phyloP scores from a whole-genome alignment of 2,329 filamentous ascomycete species.

The Trichoderma afroharzianum region DNA sequence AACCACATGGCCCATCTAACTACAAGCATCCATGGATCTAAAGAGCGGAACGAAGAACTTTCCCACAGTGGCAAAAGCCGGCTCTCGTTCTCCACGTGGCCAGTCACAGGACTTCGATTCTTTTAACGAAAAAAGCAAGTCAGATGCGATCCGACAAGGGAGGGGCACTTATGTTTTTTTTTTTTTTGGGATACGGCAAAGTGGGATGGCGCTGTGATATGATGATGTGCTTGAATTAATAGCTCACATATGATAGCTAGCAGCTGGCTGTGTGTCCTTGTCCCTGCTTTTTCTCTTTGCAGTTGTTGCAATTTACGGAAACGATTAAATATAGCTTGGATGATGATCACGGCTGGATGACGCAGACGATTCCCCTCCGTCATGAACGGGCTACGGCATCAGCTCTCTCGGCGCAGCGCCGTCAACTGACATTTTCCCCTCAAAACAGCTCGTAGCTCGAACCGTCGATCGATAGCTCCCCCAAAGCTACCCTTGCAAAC shows the following conservation, averaged over 20 bases:
- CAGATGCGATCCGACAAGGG: not conserved
- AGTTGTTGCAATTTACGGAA: not conserved
- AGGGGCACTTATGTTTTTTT: not conserved
- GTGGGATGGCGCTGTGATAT: not conserved
- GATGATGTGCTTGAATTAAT: not conserved
- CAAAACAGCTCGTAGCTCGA: not conserved
- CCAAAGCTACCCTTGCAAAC: not conserved
- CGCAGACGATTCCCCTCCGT: not conserved
- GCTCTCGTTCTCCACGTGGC: conserved; percentile 8
- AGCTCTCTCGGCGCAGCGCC: not conserved
- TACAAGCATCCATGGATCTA: too few relatives aligned
- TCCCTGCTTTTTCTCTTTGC: not conserved
- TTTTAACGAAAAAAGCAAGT: not conserved
- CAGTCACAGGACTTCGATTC: not conserved
- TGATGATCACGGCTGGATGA: not conserved
- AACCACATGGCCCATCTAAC: not conserved
- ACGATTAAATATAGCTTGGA: not conserved
- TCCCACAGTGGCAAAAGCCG: conserved; percentile 12
- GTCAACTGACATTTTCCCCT: not conserved
- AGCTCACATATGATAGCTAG: not conserved
- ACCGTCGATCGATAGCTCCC: not conserved
- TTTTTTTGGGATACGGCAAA: not conserved
- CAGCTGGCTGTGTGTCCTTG: not conserved
- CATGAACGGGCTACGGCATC: not conserved
- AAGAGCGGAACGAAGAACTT: not conserved